Conservation (phyloP, 148 eudicot species). For the Gaultheria prostrata region DNA sequence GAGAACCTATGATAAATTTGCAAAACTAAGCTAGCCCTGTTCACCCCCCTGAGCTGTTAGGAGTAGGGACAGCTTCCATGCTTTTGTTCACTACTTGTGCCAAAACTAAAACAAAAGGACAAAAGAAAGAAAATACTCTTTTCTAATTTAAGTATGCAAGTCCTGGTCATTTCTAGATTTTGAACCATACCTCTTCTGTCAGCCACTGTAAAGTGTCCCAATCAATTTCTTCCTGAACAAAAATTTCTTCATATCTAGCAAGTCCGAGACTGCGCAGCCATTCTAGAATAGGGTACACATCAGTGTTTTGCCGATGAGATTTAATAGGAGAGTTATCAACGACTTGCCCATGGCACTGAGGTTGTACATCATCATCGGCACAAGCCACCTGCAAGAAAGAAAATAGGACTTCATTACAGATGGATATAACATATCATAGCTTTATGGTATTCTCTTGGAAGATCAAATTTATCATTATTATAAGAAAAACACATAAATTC, state of each 20-base stretch:
- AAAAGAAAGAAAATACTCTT: background rate
- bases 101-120: background rate
- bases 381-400: slow-evolving; percentile 39
- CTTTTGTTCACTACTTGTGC: background rate
- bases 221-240: slow-evolving; percentile 73
- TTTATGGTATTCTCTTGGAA: background rate
- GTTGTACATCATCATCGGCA: slow-evolving; percentile 22
- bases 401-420: background rate
- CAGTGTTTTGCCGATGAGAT: slow-evolving; percentile 27
- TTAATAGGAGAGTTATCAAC: slow-evolving; percentile 38
- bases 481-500: background rate
- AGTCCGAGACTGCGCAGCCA: slow-evolving; percentile 76
- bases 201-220: slow-evolving; percentile 77
- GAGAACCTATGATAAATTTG: background rate
- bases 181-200: slow-evolving; percentile 74
- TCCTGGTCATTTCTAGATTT: background rate
- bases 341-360: slow-evolving; percentile 37
- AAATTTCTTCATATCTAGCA: slow-evolving; percentile 60
- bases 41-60: background rate
- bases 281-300: slow-evolving; percentile 46
- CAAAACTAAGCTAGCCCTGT: background rate
- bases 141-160: background rate
- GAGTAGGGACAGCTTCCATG: background rate
- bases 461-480: background rate
- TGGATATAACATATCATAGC: background rate